phyloP scores from a whole-genome alignment of 78 protist species.

The Fonticula alba region DNA sequence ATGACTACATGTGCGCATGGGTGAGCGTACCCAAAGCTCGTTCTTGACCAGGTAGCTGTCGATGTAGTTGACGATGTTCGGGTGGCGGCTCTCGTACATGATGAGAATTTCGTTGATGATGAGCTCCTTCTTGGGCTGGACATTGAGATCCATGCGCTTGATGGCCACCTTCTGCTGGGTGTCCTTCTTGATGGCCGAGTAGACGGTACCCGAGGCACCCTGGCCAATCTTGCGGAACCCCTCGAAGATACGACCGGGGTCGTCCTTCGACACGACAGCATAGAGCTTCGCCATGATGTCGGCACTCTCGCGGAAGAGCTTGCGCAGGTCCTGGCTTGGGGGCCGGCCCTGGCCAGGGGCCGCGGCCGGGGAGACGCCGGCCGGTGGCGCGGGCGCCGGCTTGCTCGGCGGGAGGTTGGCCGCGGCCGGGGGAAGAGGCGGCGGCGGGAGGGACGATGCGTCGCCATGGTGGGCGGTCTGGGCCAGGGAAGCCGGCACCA shows the following conservation, averaged over 20 bases:
- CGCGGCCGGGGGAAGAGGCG: too few relatives aligned
- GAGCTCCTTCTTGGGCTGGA: conserved; percentile 47
- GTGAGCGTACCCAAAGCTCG: too few relatives aligned
- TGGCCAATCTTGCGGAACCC: conserved; percentile 22
- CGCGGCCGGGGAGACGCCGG: too few relatives aligned
- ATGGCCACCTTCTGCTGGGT: conserved; percentile 29
- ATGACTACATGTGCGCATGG: too few relatives aligned
- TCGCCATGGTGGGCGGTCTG: too few relatives aligned
- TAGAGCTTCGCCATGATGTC: conserved; percentile 3
- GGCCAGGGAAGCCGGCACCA: too few relatives aligned
- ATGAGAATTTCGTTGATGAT: conserved; percentile 51
- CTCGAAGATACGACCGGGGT: conserved; percentile 11
- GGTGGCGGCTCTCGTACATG: conserved; percentile 52
- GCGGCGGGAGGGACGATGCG: too few relatives aligned
- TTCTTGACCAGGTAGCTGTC: conserved; percentile 29
- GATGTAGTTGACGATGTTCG: conserved; percentile 53
- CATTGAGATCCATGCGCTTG: conserved; percentile 41
- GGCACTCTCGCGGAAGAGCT: neutral
- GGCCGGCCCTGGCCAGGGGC: too few relatives aligned
- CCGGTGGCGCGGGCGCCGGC: too few relatives aligned
- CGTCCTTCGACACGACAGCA: conserved; percentile 7
- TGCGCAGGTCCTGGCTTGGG: too few relatives aligned
- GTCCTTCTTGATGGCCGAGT: too few relatives aligned
- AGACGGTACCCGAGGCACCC: neutral
- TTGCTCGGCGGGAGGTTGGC: too few relatives aligned